phyloP scores from a whole-genome alignment of 768 basidiomycete species.

The Xanthoconium purpureum region DNA sequence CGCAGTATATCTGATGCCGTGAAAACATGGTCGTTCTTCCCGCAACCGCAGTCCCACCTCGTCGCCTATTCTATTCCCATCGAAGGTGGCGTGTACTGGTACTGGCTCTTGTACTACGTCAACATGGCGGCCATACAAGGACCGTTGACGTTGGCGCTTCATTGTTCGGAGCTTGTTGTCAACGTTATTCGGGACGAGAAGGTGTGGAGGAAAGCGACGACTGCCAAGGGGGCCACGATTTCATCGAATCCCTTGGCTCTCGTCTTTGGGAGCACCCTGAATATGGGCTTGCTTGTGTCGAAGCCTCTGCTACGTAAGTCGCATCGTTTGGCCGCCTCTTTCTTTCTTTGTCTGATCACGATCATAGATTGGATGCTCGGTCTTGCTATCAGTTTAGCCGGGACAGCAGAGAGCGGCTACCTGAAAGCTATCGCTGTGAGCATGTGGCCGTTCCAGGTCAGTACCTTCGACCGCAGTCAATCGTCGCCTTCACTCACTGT shows the following conservation, averaged over 20 bases:
- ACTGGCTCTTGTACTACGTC: constrained; percentile 26
- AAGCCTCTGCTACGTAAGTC: constrained; percentile 30
- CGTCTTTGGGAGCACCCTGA: constrained; percentile 21
- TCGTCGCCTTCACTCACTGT: not conserved
- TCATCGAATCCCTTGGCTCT: constrained; percentile 20
- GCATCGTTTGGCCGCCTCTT: not conserved
- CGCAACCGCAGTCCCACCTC: constrained; percentile 14
- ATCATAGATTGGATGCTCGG: constrained; percentile 33
- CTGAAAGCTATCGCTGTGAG: constrained; percentile 17
- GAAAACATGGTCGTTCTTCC: constrained; percentile 28
- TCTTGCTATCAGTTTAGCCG: constrained; percentile 21
- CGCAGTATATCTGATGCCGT: not conserved
- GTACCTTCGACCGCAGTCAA: not conserved
- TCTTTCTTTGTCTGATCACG: not conserved
- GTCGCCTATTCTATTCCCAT: constrained; percentile 25
- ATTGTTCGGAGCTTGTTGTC: constrained; percentile 28
- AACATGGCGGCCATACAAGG: constrained; percentile 28
- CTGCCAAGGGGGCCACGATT: constrained; percentile 11
- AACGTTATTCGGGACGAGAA: constrained; percentile 30
- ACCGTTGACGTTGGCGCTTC: constrained; percentile 27
- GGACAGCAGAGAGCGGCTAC: constrained; percentile 7
- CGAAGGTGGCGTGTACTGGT: constrained; percentile 13
- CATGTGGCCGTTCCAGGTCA: constrained; percentile 30
- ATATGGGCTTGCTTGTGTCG: constrained; percentile 12
- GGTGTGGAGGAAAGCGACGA: constrained; percentile 26